Conservation (phyloP, 768 basidiomycete genomes). For the Mycena olivaceomarginata region DNA sequence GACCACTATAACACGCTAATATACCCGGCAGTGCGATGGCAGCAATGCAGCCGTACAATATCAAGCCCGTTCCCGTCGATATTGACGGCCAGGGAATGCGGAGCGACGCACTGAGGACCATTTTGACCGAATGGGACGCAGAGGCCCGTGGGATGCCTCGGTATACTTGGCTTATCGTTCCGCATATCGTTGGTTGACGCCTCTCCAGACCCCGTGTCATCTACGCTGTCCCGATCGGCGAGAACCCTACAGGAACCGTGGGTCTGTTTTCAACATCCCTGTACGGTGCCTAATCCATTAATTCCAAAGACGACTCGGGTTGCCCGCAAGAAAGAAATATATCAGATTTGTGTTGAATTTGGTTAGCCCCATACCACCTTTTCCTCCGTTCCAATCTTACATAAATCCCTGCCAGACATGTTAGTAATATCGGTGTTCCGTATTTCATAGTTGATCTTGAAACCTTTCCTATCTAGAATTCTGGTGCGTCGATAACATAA, state of each 20-base stretch:
- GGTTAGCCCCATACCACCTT: conserved; percentile 61
- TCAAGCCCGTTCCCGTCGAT: conserved; percentile 72
- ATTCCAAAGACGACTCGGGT: conserved; percentile 73
- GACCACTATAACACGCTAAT: conserved; percentile 45
- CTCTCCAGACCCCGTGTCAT: conserved; percentile 77
- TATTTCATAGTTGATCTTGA: background rate
- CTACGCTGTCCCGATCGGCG: conserved; percentile 88
- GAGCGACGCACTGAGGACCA: conserved; percentile 73
- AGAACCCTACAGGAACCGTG: conserved; percentile 88
- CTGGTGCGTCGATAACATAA: conserved; percentile 10
- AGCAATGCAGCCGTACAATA: conserved; percentile 59
- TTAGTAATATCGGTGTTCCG: background rate
- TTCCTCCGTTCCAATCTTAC: background rate
- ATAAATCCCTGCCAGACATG: conserved; percentile 13
- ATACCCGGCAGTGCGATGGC: conserved; percentile 54
- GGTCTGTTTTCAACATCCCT: conserved; percentile 48
- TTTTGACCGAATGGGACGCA: conserved; percentile 83
- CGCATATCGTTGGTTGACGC: background rate
- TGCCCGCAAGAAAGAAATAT: conserved; percentile 85
- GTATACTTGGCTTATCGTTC: conserved; percentile 53
- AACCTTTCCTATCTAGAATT: conserved; percentile 12
- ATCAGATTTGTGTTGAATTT: conserved; percentile 89
- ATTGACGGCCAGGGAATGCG: conserved; percentile 86
- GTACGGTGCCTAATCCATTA: background rate
- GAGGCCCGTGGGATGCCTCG: conserved; percentile 71